Percentiles rank a stretch among this genome's conserved stretches.
Conservation (phyloP, 768 basidiomycete species). For the Psilocybe azurescens region DNA sequence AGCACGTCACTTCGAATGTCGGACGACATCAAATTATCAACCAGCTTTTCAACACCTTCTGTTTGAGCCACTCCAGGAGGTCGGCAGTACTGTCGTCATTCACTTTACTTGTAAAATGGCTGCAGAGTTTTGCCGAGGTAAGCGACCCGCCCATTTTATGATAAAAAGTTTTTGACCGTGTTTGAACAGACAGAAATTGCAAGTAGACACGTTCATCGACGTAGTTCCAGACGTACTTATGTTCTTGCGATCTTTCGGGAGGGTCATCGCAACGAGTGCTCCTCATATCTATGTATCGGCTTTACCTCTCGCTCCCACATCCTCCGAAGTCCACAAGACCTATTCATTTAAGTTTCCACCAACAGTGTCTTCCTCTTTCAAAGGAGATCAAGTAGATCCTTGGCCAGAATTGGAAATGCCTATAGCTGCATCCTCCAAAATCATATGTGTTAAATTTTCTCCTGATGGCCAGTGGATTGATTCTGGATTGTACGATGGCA, state of each 20-base stretch:
- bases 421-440: not conserved
- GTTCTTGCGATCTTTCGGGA: constrained; percentile 36
- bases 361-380: constrained; percentile 16
- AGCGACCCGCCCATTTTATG: not conserved
- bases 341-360: constrained; percentile 17
- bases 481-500: not conserved
- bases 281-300: constrained; percentile 47
- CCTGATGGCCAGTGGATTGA: not conserved
- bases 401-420: constrained; percentile 5
- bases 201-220: not conserved
- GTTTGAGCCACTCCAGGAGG: not conserved
- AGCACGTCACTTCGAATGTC: not conserved
- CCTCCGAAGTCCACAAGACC: constrained; percentile 24
- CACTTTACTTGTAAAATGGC: constrained; percentile 2
- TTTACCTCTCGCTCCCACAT: constrained; percentile 35
- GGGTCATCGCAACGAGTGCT: constrained; percentile 32
- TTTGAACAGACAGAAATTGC: constrained; percentile 2
- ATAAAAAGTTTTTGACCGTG: not conserved
- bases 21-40: constrained; percentile 1
- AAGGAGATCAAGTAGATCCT: constrained; percentile 6
- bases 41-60: constrained; percentile 8
- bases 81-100: not conserved
- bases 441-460: constrained; percentile 1
- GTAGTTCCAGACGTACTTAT: constrained; percentile 26
- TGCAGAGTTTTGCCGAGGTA: not conserved